Evolutionary conservation across 208 protist genomes (phyloP).

Genomic region (Acanthamoeba triangularis): DNA sequence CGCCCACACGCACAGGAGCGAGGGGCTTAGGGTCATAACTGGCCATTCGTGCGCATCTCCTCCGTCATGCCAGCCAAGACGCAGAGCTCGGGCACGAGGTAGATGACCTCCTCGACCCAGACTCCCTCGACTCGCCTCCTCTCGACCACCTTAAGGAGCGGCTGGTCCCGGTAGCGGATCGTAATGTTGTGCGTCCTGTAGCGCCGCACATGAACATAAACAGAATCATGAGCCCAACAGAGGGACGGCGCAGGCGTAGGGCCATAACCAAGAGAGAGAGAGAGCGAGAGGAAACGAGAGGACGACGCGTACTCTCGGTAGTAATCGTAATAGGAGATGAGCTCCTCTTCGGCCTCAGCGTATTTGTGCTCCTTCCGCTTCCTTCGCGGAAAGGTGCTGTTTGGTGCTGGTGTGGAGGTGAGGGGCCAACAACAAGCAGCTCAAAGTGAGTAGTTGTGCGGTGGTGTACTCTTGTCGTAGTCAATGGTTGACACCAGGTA

Average conservation of each 20-base stretch:
- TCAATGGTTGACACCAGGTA: background rate
- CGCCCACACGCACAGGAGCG: background rate
- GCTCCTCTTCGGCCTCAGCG: background rate
- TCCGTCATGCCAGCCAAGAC: background rate
- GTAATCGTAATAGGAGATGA: background rate
- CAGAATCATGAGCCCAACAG: too few relatives aligned
- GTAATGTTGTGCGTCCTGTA: background rate
- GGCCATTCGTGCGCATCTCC: background rate
- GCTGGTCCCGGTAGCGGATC: background rate
- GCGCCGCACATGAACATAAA: background rate
- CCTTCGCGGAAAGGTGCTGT: background rate
- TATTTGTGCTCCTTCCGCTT: background rate
- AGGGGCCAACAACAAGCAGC: background rate
- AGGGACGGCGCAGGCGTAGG: background rate
- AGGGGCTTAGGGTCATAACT: background rate
- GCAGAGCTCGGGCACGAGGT: conserved; percentile 44
- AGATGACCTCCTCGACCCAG: background rate
- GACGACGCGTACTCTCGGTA: background rate
- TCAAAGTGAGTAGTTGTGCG: background rate
- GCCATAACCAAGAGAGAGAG: background rate
- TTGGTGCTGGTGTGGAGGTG: background rate
- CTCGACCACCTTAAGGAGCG: background rate
- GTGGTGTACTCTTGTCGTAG: background rate
- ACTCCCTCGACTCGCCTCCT: conserved; percentile 1
- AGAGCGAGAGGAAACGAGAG: background rate